Evolutionary conservation across 2,329 filamentous ascomycete genomes (phyloP).

Genomic region (Fusarium lyarnte): DNA sequence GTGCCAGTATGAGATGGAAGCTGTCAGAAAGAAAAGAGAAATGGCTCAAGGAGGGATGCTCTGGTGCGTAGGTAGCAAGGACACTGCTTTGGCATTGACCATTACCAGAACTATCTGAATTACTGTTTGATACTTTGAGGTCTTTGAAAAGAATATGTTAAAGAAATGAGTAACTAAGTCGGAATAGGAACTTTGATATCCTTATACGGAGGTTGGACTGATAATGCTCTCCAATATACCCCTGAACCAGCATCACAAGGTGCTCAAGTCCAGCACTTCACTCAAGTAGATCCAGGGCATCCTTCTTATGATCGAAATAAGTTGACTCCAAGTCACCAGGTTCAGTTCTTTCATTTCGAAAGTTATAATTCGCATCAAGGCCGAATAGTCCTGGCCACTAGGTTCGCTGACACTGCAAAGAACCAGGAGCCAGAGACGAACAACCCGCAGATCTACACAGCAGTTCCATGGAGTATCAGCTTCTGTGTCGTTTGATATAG

Average conservation of each 20-base stretch:
- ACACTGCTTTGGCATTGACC: not conserved
- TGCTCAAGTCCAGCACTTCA: not conserved
- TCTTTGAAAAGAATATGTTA: fast-evolving
- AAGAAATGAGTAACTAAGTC: fast-evolving
- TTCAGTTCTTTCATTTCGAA: not conserved
- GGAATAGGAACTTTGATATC: not conserved
- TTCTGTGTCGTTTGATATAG: not conserved
- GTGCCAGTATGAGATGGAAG: not conserved
- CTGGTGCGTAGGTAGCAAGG: not conserved
- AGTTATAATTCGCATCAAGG: not conserved
- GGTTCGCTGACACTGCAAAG: conserved; percentile 2
- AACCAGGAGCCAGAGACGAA: conserved; percentile 9
- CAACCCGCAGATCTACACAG: not conserved
- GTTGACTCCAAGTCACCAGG: not conserved
- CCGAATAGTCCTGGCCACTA: not conserved
- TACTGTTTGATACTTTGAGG: too few relatives aligned
- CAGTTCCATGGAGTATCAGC: not conserved
- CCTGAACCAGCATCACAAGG: not conserved
- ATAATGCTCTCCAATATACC: not conserved
- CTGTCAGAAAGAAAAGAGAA: not conserved
- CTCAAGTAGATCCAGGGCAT: conserved; percentile 8
- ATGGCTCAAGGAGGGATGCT: not conserved
- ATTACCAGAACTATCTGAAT: not conserved
- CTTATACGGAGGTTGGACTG: not conserved
- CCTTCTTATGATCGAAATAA: not conserved